Evolutionary conservation across 1,284 basidiomycete genomes (phyloP).

Genomic region (Earliella scabrosa): DNA sequence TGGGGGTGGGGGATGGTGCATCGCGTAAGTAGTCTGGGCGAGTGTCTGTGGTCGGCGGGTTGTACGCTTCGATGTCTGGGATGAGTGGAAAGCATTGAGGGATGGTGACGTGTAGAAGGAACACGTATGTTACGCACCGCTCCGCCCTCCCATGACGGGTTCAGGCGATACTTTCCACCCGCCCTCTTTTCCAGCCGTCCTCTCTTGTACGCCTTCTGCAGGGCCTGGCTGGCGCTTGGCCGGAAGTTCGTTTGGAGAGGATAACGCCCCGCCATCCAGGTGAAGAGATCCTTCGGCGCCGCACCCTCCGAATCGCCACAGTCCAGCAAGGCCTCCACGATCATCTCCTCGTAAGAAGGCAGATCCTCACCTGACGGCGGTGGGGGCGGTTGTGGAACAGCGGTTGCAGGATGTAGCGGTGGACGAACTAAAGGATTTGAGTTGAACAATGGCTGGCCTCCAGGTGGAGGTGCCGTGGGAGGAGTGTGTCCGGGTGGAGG

Average conservation of each 20-base stretch:
- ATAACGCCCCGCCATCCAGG: slow-evolving; percentile 79
- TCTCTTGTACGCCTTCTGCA: slow-evolving; percentile 80
- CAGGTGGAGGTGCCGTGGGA: slow-evolving; percentile 12
- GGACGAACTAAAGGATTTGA: slow-evolving; percentile 18
- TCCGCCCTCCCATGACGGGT: slow-evolving; percentile 77
- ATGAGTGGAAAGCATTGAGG: slow-evolving; percentile 3
- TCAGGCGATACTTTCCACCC: slow-evolving; percentile 73
- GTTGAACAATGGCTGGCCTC: slow-evolving; percentile 15
- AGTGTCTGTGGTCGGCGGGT: slow-evolving; percentile 72
- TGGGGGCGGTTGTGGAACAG: slow-evolving; percentile 25
- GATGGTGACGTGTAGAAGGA: neutral
- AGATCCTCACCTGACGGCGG: slow-evolving; percentile 58
- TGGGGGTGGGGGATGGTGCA: slow-evolving; percentile 34
- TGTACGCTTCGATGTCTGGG: slow-evolving; percentile 65
- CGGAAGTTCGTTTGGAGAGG: slow-evolving; percentile 86
- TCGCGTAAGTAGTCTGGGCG: slow-evolving; percentile 41
- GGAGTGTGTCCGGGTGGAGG: slow-evolving; percentile 17
- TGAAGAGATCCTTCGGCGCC: slow-evolving; percentile 78
- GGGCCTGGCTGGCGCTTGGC: slow-evolving; percentile 81
- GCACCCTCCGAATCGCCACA: slow-evolving; percentile 69
- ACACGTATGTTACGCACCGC: slow-evolving; percentile 53
- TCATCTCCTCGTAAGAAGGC: slow-evolving; percentile 87
- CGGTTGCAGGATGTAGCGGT: slow-evolving; percentile 32
- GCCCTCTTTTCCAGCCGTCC: slow-evolving; percentile 74
- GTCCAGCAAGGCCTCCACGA: slow-evolving; percentile 73